These are phyloP conservation scores for Chrysoporthe deuterocubensis DNA, from an alignment of 2,329 filamentous ascomycete genomes.

Conservation along the genomic window DNA sequence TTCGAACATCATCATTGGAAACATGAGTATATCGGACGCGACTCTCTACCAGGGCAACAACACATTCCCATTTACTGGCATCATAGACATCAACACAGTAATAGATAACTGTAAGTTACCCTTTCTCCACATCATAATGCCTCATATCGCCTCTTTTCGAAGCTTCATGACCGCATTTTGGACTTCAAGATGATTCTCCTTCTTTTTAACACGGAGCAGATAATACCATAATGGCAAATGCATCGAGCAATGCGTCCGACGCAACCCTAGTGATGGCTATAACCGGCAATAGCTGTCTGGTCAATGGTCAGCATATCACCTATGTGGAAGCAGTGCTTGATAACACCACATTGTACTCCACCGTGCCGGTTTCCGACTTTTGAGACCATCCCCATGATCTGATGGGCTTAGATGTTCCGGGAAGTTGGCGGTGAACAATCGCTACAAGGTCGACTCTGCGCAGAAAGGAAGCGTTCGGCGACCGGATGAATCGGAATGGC, in stretches of 20 bases:
- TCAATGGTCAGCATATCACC: slow-evolving; percentile 14
- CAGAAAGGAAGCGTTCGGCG: background rate
- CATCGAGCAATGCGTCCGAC: slow-evolving; percentile 9
- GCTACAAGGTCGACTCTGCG: background rate
- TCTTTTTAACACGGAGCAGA: background rate
- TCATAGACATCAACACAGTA: slow-evolving; percentile 9
- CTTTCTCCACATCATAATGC: background rate
- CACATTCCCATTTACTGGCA: slow-evolving; percentile 17
- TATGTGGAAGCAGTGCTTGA: slow-evolving; percentile 15
- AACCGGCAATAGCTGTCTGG: slow-evolving; percentile 10
- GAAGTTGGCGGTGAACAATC: background rate
- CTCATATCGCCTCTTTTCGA: background rate
- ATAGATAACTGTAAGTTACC: background rate
- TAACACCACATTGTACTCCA: slow-evolving; percentile 15
- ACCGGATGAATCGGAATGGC: background rate
- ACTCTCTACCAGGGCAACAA: slow-evolving; percentile 16
- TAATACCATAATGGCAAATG: slow-evolving; percentile 8
- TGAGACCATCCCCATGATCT: background rate
- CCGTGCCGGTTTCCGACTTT: background rate
- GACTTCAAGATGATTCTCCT: background rate
- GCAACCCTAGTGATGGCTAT: slow-evolving; percentile 15
- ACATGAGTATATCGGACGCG: slow-evolving; percentile 13
- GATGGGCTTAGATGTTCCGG: background rate
- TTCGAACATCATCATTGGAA: slow-evolving; percentile 8
- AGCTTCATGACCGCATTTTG: background rate